Conservation (phyloP, 805 yeast genomes). For the Saccharomycopsis sp. region DNA sequence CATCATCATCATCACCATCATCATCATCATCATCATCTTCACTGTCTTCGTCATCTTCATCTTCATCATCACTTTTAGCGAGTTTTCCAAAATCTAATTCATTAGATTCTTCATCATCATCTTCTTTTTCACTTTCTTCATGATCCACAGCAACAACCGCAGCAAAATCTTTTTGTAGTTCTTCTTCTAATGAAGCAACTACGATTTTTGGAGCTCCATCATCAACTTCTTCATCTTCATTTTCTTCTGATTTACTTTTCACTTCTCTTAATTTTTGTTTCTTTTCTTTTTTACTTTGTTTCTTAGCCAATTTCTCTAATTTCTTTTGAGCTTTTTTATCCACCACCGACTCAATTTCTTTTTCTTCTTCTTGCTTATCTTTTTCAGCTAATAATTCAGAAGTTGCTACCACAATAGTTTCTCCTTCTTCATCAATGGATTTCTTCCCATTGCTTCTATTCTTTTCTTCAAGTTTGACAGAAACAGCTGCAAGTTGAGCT, state of each 20-base stretch:
- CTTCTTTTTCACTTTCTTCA: conserved; percentile 19
- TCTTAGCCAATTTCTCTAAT: conserved; percentile 18
- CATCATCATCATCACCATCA: conserved; percentile 28
- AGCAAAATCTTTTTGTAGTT: conserved; percentile 23
- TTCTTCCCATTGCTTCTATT: background rate
- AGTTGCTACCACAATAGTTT: background rate
- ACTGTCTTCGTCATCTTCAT: conserved; percentile 26
- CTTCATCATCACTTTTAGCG: conserved; percentile 42
- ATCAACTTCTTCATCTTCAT: conserved; percentile 18
- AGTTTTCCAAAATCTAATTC: conserved; percentile 43
- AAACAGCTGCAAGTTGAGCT: background rate
- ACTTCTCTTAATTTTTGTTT: conserved; percentile 7
- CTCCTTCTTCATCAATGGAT: background rate
- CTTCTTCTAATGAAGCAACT: conserved; percentile 22
- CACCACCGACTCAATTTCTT: too few relatives aligned
- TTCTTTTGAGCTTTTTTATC: too few relatives aligned
- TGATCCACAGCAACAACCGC: conserved; percentile 21
- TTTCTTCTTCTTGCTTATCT: conserved; percentile 2
- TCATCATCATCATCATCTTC: conserved; percentile 29
- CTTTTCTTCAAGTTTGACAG: background rate
- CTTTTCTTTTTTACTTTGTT: conserved; percentile 20
- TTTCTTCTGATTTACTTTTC: conserved; percentile 18
- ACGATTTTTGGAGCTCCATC: conserved; percentile 19
- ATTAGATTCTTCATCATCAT: conserved; percentile 28
- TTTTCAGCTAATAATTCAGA: conserved; percentile 1